Base-by-base conservation (phyloP, 148 eudicot genomes). In the Rhododendron henanense region DNA sequence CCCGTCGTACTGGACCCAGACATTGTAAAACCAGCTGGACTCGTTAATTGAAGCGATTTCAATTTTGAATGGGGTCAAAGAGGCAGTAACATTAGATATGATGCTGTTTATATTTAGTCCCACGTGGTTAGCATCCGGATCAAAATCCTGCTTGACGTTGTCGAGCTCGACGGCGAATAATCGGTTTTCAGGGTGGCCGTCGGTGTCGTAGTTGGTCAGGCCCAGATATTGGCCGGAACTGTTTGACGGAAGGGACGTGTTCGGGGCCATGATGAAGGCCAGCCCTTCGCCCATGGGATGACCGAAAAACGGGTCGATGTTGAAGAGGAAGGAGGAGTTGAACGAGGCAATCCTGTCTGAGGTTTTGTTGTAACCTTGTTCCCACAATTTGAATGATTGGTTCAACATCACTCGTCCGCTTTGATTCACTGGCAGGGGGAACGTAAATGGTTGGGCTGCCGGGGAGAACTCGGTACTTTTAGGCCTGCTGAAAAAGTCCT, bases 151-250 rank as follows among this genome's bases (percentile, higher is more conserved):
- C 81, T 90, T 91, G 63, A 57, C 50, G 0, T 96, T 95, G 44
- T 96, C 99, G 50, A 96, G 87, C 84, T 96, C 99, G 18, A 96
- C 86, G 0, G 99, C 99, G 8, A 96, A 83, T 16, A 96, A 16
- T 1, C 78, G 83, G 85, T 96, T 96, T 0, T 0, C 1, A 0
- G 85, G 0, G 33, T 53, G 19, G 0, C 94, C 93, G 23, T 96
- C 95, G 1, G 91, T 51, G 6, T 91, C 53, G 4, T 89, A 48
- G 84, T 94, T 96, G 0, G 98, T 95, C 5, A 96, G 85, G 6
- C 97, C 98, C 6, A 95, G 90, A 37, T 78, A 96, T 84, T 89
- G 50, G 13, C 94, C 96, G 41, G 28, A 55, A 86, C 99, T 96
- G 11, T 84, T 84, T 0, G 78, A n/a, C 0, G 99, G 97, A 6